A percentile compares a stretch with the other conserved stretches of the same genome.
Evolutionary conservation across 2,329 filamentous ascomycete genomes (phyloP).

Genomic region (Blastomyces parvus): DNA sequence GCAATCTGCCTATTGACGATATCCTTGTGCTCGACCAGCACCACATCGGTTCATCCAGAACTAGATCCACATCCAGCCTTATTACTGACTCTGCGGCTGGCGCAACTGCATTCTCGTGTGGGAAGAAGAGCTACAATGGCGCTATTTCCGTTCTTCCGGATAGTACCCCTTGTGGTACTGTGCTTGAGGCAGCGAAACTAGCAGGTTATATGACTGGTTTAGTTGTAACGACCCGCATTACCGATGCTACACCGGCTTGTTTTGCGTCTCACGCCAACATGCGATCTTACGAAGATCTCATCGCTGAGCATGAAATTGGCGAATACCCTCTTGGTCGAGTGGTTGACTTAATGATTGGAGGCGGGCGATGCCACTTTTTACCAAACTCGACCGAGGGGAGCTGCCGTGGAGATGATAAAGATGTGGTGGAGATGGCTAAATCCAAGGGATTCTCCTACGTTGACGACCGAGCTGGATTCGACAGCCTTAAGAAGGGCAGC

Average conservation of each 20-base stretch:
- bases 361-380: slow-evolving; percentile 86
- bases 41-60: slow-evolving; percentile 82
- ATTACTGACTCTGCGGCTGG: slow-evolving; percentile 96
- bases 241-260: slow-evolving; percentile 91
- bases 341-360: slow-evolving; percentile 87
- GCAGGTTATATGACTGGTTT: slow-evolving; percentile 87
- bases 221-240: slow-evolving; percentile 89
- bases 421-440: slow-evolving; percentile 64
- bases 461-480: slow-evolving; percentile 62
- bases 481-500: slow-evolving; percentile 58
- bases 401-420: slow-evolving; percentile 68
- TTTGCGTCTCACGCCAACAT: slow-evolving; percentile 82
- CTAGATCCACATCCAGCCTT: slow-evolving; percentile 70
- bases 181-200: slow-evolving; percentile 84
- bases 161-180: slow-evolving; percentile 78
- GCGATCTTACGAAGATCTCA: slow-evolving; percentile 74
- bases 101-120: slow-evolving; percentile 92
- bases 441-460: slow-evolving; percentile 75
- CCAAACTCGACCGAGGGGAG: slow-evolving; percentile 71
- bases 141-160: slow-evolving; percentile 86
- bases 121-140: slow-evolving; percentile 88
- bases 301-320: slow-evolving; percentile 86
- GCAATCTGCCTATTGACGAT: slow-evolving; percentile 63
- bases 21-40: slow-evolving; percentile 75
- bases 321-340: slow-evolving; percentile 76